Conservation (phyloP, 2,329 filamentous ascomycete genomes). For the Fusarium sp. region DNA sequence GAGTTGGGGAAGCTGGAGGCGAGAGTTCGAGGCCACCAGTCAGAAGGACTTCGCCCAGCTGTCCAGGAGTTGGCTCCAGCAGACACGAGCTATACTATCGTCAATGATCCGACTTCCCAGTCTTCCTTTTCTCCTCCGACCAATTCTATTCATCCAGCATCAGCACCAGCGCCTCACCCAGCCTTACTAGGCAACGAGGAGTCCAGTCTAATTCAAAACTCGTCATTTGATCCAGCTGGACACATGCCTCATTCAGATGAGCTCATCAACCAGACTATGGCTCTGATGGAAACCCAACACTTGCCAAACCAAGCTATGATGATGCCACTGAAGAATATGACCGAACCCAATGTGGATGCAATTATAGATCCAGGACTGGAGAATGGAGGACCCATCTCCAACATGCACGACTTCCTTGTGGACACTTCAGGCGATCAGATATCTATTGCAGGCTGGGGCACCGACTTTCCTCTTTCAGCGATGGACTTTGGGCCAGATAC, state of each 20-base stretch:
- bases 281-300: not conserved
- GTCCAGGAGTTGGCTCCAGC: not conserved
- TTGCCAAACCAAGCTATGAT: not conserved
- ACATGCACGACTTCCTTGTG: not conserved
- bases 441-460: not conserved
- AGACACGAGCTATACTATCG: not conserved
- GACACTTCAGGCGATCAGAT: not conserved
- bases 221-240: not conserved
- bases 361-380: not conserved
- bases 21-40: not conserved
- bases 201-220: not conserved
- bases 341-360: fast-evolving
- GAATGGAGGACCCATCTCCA: not conserved
- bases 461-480: not conserved
- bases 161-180: not conserved
- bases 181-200: not conserved
- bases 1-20: not conserved
- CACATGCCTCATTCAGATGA: not conserved
- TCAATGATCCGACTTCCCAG: not conserved
- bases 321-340: not conserved
- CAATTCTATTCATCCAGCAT: not conserved
- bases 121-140: not conserved
- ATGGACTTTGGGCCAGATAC: not conserved
- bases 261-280: not conserved
- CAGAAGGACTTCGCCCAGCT: not conserved